Percentiles rank a stretch among this genome's conserved stretches.
phyloP scores from a whole-genome alignment of 106 monocot species.

The Triglochin maritima region DNA sequence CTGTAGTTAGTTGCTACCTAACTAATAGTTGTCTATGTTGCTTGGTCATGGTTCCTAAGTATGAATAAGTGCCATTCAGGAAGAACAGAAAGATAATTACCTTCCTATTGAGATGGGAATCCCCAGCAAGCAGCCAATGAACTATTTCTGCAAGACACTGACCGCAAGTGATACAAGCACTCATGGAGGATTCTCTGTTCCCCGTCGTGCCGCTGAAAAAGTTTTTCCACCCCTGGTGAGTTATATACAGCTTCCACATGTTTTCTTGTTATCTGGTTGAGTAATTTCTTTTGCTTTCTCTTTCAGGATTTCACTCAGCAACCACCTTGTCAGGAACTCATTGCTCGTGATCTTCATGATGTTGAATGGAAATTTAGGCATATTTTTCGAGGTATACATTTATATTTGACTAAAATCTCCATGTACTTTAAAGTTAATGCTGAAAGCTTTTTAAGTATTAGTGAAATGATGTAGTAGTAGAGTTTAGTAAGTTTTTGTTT shows the following conservation, averaged over 20 bases:
- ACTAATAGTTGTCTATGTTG: not conserved
- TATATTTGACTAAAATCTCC: not conserved
- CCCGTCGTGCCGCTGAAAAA: slow-evolving; percentile 93
- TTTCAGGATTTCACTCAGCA: slow-evolving; percentile 66
- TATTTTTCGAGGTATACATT: slow-evolving; percentile 52
- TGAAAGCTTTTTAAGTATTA: too few species aligned
- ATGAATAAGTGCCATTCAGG: slow-evolving; percentile 22
- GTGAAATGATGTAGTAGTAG: too few species aligned
- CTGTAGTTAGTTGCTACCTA: not conserved
- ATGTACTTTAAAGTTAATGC: too few species aligned
- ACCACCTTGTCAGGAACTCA: slow-evolving; percentile 72
- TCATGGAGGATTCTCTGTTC: slow-evolving; percentile 97
- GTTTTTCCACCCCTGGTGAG: slow-evolving; percentile 91
- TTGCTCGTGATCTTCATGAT: slow-evolving; percentile 67
- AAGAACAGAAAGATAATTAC: slow-evolving; percentile 82
- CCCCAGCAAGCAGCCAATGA: slow-evolving; percentile 93
- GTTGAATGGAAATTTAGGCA: slow-evolving; percentile 83
- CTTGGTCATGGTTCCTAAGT: not conserved
- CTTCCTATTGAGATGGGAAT: slow-evolving; percentile 77
- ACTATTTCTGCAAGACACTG: slow-evolving; percentile 97
- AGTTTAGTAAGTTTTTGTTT: too few species aligned
- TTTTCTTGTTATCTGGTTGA: not conserved
- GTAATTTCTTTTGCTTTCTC: not conserved
- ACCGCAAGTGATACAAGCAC: slow-evolving; percentile 98
- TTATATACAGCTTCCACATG: not conserved